A percentile compares a stretch with the other conserved stretches of the same genome.
Conservation (phyloP, 345 rosid species). For the Leavenworthia alabamica region DNA sequence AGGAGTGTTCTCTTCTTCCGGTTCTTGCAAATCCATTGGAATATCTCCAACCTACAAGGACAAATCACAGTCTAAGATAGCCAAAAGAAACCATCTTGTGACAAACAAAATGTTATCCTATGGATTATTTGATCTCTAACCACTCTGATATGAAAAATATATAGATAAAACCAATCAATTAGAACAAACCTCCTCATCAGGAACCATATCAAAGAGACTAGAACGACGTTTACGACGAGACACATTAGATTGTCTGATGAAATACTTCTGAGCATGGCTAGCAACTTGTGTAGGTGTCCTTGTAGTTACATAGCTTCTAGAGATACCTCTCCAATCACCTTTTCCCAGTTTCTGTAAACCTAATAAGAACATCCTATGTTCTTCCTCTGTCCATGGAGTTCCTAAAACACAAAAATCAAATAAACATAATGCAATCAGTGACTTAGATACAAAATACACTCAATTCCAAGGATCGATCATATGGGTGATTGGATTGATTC, state of each 20-base stretch:
- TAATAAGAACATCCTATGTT: conserved; percentile 87
- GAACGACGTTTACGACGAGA: conserved; percentile 92
- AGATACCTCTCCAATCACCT: conserved; percentile 99
- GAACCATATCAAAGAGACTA: conserved; percentile 89
- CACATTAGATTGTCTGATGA: conserved; percentile 75
- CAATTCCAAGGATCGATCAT: too few species aligned
- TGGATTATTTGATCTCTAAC: neutral
- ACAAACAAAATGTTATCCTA: neutral
- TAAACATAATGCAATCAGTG: too few species aligned
- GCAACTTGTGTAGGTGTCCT: conserved; percentile 99
- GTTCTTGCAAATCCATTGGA: conserved; percentile 54
- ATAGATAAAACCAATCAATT: neutral
- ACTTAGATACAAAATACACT: too few species aligned
- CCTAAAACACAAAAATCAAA: conserved; percentile 41
- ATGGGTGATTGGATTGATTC: too few species aligned
- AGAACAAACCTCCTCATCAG: too few species aligned
- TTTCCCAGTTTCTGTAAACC: conserved; percentile 94
- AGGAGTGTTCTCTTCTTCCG: conserved; percentile 34
- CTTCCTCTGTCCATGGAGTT: conserved; percentile 98
- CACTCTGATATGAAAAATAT: neutral
- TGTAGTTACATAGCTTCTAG: conserved; percentile 73
- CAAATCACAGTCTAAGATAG: neutral
- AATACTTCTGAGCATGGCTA: conserved; percentile 98
- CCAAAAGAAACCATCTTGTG: neutral
- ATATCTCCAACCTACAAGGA: conserved; percentile 50